Evolutionary conservation across 345 rosid species (phyloP).

Genomic region (Populus simonii): DNA sequence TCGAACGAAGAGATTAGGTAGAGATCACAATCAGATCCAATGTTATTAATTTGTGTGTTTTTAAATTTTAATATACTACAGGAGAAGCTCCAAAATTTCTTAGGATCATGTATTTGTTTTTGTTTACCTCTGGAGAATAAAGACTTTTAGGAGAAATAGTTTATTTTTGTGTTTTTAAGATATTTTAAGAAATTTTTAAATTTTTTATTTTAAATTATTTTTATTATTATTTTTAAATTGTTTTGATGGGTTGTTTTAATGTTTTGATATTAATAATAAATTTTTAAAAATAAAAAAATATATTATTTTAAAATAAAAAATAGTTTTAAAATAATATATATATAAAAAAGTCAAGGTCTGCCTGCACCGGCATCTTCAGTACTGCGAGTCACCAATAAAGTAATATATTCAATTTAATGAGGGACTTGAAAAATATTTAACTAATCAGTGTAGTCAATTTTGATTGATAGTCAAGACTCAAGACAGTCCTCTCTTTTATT

Average conservation of each 20-base stretch:
- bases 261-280: too few relatives aligned
- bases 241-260: too few relatives aligned
- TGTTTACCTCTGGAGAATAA: slow-evolving; percentile 9
- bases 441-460: background rate
- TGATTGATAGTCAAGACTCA: slow-evolving; percentile 15
- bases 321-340: too few relatives aligned
- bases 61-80: slow-evolving; percentile 2
- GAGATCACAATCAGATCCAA: slow-evolving; percentile 42
- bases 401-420: background rate
- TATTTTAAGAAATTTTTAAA: too few relatives aligned
- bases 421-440: background rate
- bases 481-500: background rate
- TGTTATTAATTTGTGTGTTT: slow-evolving; percentile 12
- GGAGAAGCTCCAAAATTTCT: slow-evolving; percentile 22
- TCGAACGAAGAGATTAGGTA: slow-evolving; percentile 43
- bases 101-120: background rate
- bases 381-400: slow-evolving; percentile 4
- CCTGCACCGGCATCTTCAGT: slow-evolving; percentile 2
- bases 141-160: slow-evolving; percentile 9
- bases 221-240: too few relatives aligned
- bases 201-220: too few relatives aligned
- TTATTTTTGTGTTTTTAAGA: too few relatives aligned
- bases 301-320: too few relatives aligned
- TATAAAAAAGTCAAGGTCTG: background rate
- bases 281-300: too few relatives aligned